Percentiles rank a stretch among this genome's conserved stretches.
These are phyloP conservation scores for Arabidopsis lyrata DNA, from an alignment of 441 rosid genomes.

Conservation along the genomic window DNA sequence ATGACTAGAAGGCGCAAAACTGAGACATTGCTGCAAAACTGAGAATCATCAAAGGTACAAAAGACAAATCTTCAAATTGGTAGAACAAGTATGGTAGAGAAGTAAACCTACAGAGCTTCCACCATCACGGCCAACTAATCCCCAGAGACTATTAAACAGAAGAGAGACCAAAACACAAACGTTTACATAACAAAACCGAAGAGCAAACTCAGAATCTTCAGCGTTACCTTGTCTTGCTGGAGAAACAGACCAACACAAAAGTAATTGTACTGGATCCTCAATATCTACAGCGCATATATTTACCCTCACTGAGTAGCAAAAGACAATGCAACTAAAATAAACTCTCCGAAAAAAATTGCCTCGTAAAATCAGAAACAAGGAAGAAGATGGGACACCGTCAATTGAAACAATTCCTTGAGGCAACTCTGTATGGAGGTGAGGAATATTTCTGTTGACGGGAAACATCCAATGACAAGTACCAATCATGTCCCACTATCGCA, in stretches of 20 bases:
- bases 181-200: not conserved
- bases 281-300: not conserved
- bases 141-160: constrained; percentile 7
- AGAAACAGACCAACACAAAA: not conserved
- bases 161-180: constrained; percentile 1
- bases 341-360: not conserved
- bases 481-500: not conserved
- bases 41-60: not conserved
- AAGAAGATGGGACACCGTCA: not conserved
- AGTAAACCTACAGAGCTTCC: constrained; percentile 6
- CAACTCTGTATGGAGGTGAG: constrained; percentile 1
- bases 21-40: not conserved
- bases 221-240: constrained; percentile 1
- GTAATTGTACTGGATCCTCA: not conserved
- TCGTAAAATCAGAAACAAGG: not conserved
- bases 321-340: not conserved
- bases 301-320: not conserved
- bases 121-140: constrained; percentile 7
- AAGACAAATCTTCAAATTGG: not conserved
- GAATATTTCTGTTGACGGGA: not conserved
- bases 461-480: not conserved
- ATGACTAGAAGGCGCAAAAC: not conserved
- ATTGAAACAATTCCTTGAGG: not conserved
- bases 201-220: not conserved
- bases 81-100: not conserved